A percentile compares a stretch with the other conserved stretches of the same genome.
Evolutionary conservation across 164 flowering plant species (phyloP).

Genomic region (Macadamia integrifolia): DNA sequence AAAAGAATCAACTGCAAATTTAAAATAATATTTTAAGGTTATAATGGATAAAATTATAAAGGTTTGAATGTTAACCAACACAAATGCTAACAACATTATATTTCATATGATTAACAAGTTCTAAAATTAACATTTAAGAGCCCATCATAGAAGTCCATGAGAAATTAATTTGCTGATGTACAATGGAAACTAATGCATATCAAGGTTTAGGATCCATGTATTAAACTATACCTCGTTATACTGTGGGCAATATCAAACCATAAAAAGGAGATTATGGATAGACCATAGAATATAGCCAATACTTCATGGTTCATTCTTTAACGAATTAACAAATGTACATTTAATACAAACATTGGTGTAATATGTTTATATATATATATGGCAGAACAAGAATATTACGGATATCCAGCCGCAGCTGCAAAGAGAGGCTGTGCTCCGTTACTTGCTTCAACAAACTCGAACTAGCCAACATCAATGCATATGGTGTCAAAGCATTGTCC

Average conservation of each 20-base stretch:
- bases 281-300: conserved; percentile 1
- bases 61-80: not conserved
- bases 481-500: conserved; percentile 87
- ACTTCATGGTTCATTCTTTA: not conserved
- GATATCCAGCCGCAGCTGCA: conserved; percentile 95
- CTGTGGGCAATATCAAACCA: not conserved
- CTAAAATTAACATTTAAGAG: not conserved
- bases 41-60: not conserved
- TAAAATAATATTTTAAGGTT: not conserved
- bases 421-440: conserved; percentile 82
- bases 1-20: not conserved
- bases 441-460: conserved; percentile 98
- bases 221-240: not conserved
- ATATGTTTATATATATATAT: not conserved
- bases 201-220: conserved; percentile 4
- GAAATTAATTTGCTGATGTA: not conserved
- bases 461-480: conserved; percentile 97
- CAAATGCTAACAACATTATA: not conserved
- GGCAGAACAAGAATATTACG: conserved; percentile 43
- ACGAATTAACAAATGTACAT: not conserved
- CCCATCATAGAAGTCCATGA: not conserved
- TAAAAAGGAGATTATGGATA: not conserved
- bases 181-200: not conserved
- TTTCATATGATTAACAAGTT: not conserved
- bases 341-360: too few species aligned